A percentile compares a stretch with the other conserved stretches of the same genome.
These are phyloP conservation scores for Thelonectria olida DNA, from an alignment of 2,329 filamentous ascomycete genomes.

Conservation along the genomic window DNA sequence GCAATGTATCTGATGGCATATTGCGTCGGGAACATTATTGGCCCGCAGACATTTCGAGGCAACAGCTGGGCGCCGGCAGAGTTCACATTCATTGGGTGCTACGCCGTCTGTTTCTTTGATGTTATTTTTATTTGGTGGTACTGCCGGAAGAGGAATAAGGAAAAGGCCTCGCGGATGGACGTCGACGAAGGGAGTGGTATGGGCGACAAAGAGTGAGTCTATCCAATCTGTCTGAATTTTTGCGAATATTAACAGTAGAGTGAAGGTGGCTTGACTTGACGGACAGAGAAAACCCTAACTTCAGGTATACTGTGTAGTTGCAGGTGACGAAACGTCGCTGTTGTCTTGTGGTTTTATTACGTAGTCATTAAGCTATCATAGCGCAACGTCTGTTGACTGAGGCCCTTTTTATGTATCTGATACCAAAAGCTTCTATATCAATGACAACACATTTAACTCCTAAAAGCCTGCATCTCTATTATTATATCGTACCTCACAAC, in stretches of 20 bases:
- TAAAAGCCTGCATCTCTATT: background rate
- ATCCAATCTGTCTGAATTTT: background rate
- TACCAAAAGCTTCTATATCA: too few relatives aligned
- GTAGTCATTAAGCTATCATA: too few relatives aligned
- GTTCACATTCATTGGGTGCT: background rate
- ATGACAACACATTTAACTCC: too few relatives aligned
- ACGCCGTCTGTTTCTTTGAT: background rate
- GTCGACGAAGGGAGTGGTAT: background rate
- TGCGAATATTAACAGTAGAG: background rate
- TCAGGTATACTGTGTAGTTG: background rate
- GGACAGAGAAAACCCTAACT: background rate
- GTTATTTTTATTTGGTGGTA: background rate
- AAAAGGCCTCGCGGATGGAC: background rate
- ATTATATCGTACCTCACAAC: too few relatives aligned
- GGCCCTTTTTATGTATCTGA: too few relatives aligned
- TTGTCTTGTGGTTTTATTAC: too few relatives aligned
- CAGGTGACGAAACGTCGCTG: too few relatives aligned
- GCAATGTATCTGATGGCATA: background rate
- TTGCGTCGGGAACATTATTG: background rate
- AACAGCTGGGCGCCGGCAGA: background rate
- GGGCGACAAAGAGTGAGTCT: background rate
- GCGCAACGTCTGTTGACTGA: too few relatives aligned
- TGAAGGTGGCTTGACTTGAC: background rate
- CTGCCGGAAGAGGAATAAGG: background rate
- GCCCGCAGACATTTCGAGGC: background rate